Conservation (phyloP, 2,329 filamentous ascomycete genomes). For the Fusarium temperatum region DNA sequence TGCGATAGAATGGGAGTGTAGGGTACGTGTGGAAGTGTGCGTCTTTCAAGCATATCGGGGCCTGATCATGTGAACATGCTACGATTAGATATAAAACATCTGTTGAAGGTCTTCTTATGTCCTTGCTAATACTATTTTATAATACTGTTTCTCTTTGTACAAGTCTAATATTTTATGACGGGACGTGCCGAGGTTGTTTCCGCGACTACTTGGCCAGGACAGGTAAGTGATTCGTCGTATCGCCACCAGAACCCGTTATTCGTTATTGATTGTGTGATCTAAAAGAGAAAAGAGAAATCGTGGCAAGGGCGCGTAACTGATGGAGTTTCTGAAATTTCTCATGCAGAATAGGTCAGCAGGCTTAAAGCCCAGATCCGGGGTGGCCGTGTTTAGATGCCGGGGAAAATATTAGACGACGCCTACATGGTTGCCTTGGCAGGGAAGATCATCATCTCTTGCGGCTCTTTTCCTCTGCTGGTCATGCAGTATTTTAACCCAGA, state of each 20-base stretch:
- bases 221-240: background rate
- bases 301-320: background rate
- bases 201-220: background rate
- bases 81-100: background rate
- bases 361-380: constrained; percentile 16
- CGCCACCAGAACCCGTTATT: background rate
- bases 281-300: background rate
- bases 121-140: background rate
- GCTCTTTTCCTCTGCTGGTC: constrained; percentile 11
- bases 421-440: constrained; percentile 25
- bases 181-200: background rate
- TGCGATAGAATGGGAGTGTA: background rate
- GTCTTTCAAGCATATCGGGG: background rate
- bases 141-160: background rate
- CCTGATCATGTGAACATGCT: no score
- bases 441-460: constrained; percentile 27
- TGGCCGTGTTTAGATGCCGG: constrained; percentile 20
- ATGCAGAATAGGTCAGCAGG: constrained; percentile 20
- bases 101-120: no score
- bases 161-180: no score
- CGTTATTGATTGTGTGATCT: background rate
- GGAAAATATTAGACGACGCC: constrained; percentile 37
- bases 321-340: constrained; percentile 5
- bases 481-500: background rate
- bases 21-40: background rate